phyloP scores from a whole-genome alignment of 106 monocot genomes.

The Chionographis japonica region DNA sequence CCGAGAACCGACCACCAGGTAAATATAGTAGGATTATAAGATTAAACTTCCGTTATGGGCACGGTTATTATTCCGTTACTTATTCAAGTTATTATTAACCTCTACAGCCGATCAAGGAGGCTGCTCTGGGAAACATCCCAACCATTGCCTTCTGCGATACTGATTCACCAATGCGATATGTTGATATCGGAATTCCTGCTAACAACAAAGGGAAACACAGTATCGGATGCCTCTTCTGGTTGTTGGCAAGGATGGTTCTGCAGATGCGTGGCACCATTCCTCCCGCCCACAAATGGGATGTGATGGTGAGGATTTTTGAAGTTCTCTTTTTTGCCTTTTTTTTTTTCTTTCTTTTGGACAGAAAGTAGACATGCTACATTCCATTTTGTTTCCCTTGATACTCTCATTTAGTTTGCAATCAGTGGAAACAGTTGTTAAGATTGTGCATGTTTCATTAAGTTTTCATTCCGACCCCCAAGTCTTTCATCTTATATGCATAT shows the following conservation, averaged over 20 bases:
- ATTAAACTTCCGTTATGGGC: background rate
- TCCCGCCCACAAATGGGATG: constrained; percentile 74
- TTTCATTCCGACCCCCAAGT: too few species aligned
- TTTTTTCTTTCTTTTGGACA: too few species aligned
- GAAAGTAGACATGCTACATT: too few species aligned
- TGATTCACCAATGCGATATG: constrained; percentile 82
- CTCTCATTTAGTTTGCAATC: too few species aligned
- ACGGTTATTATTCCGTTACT: background rate
- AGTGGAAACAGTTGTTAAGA: too few species aligned
- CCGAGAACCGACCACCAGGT: constrained; percentile 95
- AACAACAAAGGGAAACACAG: constrained; percentile 90
- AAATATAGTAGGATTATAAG: background rate
- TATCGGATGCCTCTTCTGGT: constrained; percentile 92
- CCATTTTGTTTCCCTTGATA: too few species aligned
- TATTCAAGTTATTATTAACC: background rate
- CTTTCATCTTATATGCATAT: too few species aligned
- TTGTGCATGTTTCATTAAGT: too few species aligned
- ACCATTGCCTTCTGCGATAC: constrained; percentile 91
- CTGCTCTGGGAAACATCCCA: constrained; percentile 84
- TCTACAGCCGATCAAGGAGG: constrained; percentile 81
- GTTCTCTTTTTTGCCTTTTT: background rate
- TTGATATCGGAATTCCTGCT: constrained; percentile 90
- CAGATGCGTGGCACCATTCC: constrained; percentile 81
- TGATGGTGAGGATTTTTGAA: constrained; percentile 51
- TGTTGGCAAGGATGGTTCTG: constrained; percentile 87